These are phyloP conservation scores for Cunninghamia lanceolata DNA, from an alignment of 75 land plant genomes.

Conservation along the genomic window DNA sequence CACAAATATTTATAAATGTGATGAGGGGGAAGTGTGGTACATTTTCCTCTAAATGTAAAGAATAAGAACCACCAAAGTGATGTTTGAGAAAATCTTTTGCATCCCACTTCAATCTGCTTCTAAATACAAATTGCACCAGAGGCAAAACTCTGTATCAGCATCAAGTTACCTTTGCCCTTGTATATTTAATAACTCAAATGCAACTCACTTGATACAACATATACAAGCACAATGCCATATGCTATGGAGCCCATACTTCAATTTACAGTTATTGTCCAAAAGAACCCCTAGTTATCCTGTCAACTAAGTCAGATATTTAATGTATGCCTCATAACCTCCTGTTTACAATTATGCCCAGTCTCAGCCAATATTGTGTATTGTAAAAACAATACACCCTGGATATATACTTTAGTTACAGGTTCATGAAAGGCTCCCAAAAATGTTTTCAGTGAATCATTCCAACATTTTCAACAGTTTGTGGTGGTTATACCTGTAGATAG, in stretches of 20 bases:
- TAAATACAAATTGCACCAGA: no score
- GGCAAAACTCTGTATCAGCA: not conserved
- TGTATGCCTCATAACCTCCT: not conserved
- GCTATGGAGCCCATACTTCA: not conserved
- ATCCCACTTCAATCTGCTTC: not conserved
- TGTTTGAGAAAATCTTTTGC: not conserved
- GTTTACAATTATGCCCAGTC: not conserved
- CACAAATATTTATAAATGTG: not conserved
- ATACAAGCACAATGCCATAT: not conserved
- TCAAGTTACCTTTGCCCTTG: not conserved
- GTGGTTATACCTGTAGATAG: no score
- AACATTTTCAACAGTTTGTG: not conserved
- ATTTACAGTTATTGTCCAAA: not conserved
- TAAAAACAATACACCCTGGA: not conserved
- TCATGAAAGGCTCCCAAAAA: not conserved
- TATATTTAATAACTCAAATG: not conserved
- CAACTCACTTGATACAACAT: not conserved
- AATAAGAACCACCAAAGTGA: not conserved
- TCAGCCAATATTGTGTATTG: not conserved
- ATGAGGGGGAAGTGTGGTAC: not conserved
- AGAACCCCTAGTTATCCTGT: not conserved
- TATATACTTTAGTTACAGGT: no score
- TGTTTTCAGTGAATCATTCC: not conserved
- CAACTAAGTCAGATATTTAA: not conserved
- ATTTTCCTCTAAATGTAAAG: not conserved